A percentile compares a stretch with the other conserved stretches of the same genome.
Evolutionary conservation across 306 rosid genomes (phyloP).

Genomic region (Neltuma alba): DNA sequence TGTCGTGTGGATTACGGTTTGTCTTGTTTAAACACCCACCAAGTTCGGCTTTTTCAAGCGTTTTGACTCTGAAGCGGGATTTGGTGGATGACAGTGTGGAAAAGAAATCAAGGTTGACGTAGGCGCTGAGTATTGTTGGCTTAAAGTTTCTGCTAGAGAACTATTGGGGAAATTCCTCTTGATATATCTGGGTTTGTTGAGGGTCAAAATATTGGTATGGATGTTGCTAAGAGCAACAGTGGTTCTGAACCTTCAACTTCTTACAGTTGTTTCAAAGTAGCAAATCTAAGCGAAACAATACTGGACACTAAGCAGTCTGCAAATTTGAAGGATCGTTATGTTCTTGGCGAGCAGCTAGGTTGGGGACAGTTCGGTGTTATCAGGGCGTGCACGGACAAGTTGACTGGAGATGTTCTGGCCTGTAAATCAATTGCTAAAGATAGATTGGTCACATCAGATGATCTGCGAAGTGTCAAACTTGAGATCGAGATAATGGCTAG

Average conservation of each 20-base stretch:
- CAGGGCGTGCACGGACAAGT: constrained; percentile 65
- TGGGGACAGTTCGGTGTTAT: constrained; percentile 89
- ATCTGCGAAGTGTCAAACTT: constrained; percentile 73
- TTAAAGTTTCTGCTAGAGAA: constrained; percentile 10
- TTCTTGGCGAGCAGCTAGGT: constrained; percentile 82
- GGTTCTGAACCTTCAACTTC: constrained; percentile 45
- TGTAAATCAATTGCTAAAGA: constrained; percentile 90
- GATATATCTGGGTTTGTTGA: constrained; percentile 35
- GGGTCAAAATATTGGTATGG: constrained; percentile 60
- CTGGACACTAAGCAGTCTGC: constrained; percentile 56
- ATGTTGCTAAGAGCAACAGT: constrained; percentile 63
- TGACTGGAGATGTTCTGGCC: constrained; percentile 72
- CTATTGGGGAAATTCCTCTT: constrained; percentile 29
- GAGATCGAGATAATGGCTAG: constrained; percentile 90
- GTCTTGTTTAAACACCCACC: constrained; percentile 31
- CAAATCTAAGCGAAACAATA: constrained; percentile 61
- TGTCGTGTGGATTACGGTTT: constrained; percentile 36
- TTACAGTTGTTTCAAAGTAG: constrained; percentile 64
- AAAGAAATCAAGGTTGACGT: constrained; percentile 31
- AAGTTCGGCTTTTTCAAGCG: constrained; percentile 29
- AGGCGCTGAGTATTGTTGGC: constrained; percentile 5
- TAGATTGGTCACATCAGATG: constrained; percentile 72
- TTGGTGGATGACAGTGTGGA: constrained; percentile 27
- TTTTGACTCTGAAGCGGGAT: constrained; percentile 35
- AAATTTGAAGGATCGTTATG: constrained; percentile 61